Percentiles rank a stretch among this genome's conserved stretches.
These are phyloP conservation scores for Cicer pinnatifidum DNA, from an alignment of 306 rosid species.

Conservation along the genomic window DNA sequence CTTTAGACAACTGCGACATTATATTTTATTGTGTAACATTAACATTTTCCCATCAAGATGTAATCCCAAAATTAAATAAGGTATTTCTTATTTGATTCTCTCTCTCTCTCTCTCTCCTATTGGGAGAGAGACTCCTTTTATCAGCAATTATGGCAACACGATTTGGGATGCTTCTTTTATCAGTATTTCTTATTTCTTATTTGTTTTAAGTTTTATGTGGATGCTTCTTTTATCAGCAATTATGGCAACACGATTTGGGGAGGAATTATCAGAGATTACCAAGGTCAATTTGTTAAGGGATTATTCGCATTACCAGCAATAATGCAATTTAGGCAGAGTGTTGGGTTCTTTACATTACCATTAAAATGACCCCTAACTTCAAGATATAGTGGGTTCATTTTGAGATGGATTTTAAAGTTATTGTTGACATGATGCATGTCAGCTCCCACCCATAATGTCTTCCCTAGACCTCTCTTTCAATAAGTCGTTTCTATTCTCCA, in stretches of 20 bases:
- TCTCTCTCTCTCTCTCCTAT: not conserved
- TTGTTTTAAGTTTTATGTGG: not conserved
- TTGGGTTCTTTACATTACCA: not conserved
- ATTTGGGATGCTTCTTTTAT: too few relatives aligned
- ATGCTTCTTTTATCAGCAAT: not conserved
- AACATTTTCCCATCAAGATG: slow-evolving; percentile 48
- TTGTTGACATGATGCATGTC: not conserved
- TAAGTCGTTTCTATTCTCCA: not conserved
- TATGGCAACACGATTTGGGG: too few relatives aligned
- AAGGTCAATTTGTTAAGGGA: too few relatives aligned
- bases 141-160: too few relatives aligned
- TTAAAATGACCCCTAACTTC: not conserved
- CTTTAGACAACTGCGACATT: slow-evolving; percentile 50
- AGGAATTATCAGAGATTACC: too few relatives aligned
- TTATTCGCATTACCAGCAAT: too few relatives aligned
- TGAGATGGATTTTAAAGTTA: not conserved
- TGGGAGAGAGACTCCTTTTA: too few relatives aligned
- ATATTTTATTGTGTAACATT: slow-evolving; percentile 55
- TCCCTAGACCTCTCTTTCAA: not conserved
- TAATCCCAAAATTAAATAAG: slow-evolving; percentile 33
- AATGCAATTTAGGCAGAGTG: not conserved
- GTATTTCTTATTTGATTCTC: slow-evolving; percentile 2
- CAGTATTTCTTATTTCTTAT: too few relatives aligned
- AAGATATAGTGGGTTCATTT: not conserved
- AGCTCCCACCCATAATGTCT: not conserved